These are phyloP conservation scores for Panicum hallii DNA, from an alignment of 202 grass and related monocot species.

Conservation along the genomic window DNA sequence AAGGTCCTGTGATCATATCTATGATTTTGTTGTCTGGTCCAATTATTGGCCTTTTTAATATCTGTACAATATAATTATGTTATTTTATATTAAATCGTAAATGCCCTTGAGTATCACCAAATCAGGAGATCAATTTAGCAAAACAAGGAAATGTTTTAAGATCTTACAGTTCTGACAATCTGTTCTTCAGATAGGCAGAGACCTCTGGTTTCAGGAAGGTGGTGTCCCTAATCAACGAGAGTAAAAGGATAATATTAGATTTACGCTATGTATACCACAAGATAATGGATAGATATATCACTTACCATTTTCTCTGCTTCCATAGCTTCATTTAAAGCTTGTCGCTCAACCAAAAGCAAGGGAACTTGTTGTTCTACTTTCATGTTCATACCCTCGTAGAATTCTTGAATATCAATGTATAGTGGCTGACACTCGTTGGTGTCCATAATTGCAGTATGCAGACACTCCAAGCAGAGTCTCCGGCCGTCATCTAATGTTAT, in stretches of 20 bases:
- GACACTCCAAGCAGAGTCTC: slow-evolving; percentile 90
- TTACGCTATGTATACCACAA: slow-evolving; percentile 24
- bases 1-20: slow-evolving; percentile 68
- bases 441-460: slow-evolving; percentile 88
- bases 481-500: slow-evolving; percentile 93
- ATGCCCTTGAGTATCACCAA: slow-evolving; percentile 1
- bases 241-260: slow-evolving; percentile 25
- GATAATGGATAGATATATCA: slow-evolving; percentile 19
- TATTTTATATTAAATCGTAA: slow-evolving; percentile 24
- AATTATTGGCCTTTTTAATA: slow-evolving; percentile 77
- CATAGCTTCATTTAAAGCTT: slow-evolving; percentile 94
- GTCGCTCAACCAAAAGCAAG: slow-evolving; percentile 85
- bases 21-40: slow-evolving; percentile 80
- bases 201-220: slow-evolving; percentile 90
- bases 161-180: slow-evolving; percentile 81
- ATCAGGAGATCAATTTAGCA: slow-evolving; percentile 23
- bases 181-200: slow-evolving; percentile 97
- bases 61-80: slow-evolving; percentile 44
- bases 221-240: slow-evolving; percentile 51
- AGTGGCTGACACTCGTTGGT: slow-evolving; percentile 87
- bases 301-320: slow-evolving; percentile 87
- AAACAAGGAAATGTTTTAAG: slow-evolving; percentile 41
- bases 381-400: slow-evolving; percentile 96
- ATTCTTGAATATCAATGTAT: slow-evolving; percentile 94
- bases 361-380: slow-evolving; percentile 90